These are phyloP conservation scores for Neurospora tetrasperma DNA, from an alignment of 495 filamentous ascomycete genomes.

Conservation along the genomic window DNA sequence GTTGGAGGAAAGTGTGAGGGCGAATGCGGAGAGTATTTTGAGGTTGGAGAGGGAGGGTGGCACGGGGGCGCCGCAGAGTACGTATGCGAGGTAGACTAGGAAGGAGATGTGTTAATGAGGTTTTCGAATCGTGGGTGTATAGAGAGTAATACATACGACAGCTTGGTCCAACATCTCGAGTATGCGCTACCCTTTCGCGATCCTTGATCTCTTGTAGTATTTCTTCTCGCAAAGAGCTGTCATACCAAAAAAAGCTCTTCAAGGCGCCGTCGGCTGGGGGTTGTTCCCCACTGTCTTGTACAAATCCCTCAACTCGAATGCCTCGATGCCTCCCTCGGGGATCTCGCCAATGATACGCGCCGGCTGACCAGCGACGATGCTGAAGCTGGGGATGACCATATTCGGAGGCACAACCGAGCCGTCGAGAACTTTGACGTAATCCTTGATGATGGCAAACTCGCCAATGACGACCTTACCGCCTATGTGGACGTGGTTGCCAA, in stretches of 20 bases:
- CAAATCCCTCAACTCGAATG: conserved; percentile 46
- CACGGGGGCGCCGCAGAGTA: neutral
- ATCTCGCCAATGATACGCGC: conserved; percentile 78
- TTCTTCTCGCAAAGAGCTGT: neutral
- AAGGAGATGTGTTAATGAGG: neutral
- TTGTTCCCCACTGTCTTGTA: conserved; percentile 45
- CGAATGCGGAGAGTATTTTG: conserved; percentile 17
- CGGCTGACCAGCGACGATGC: conserved; percentile 72
- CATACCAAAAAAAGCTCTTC: conserved; percentile 3
- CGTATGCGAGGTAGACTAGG: neutral
- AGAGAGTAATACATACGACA: neutral
- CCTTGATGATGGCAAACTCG: conserved; percentile 82
- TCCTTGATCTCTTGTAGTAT: neutral
- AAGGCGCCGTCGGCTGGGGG: conserved; percentile 28
- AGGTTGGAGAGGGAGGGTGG: conserved; percentile 7
- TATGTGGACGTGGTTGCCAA: conserved; percentile 77
- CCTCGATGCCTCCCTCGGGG: conserved; percentile 61
- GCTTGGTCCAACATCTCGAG: neutral
- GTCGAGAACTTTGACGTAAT: conserved; percentile 75
- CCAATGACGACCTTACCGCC: conserved; percentile 64
- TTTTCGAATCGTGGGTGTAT: neutral
- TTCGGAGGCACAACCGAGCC: conserved; percentile 70
- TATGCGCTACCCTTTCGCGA: neutral
- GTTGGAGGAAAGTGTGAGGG: conserved; percentile 25
- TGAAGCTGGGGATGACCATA: conserved; percentile 87